Conservation (phyloP, 208 protist species). For the Acanthamoeba lenticulata region DNA sequence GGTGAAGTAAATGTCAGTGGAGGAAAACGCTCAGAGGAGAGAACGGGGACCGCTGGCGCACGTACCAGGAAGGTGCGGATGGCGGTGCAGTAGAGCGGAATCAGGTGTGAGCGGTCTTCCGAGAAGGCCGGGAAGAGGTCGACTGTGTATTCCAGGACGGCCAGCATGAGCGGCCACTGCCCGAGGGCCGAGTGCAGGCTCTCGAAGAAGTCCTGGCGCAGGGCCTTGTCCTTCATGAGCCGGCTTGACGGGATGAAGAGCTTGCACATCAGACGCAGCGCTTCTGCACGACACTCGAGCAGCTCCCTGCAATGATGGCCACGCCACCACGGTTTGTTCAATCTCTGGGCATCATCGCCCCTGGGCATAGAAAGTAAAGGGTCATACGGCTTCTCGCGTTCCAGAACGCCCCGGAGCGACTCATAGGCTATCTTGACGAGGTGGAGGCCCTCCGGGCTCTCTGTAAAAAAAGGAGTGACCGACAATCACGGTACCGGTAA, state of each 20-base stretch:
- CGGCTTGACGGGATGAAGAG: not conserved
- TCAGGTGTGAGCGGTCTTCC: not conserved
- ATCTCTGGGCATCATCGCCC: not conserved
- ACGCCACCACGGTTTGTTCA: too few species aligned
- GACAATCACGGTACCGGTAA: too few species aligned
- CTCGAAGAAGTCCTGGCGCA: not conserved
- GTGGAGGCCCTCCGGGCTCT: not conserved
- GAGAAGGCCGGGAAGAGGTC: not conserved
- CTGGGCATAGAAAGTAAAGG: not conserved
- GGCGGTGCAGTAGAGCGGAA: not conserved
- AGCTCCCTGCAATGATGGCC: not conserved
- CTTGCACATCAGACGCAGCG: not conserved
- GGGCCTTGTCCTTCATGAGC: not conserved
- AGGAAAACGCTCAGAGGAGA: too few species aligned
- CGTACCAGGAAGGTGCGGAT: not conserved
- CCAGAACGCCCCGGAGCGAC: not conserved
- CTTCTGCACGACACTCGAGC: not conserved
- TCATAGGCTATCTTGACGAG: not conserved
- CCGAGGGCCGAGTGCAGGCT: not conserved
- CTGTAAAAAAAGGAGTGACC: not conserved
- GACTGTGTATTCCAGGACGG: not conserved
- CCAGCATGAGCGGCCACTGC: not conserved
- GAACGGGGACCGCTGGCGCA: too few species aligned
- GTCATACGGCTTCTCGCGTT: constrained; percentile 26
- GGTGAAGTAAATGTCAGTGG: too few species aligned